phyloP scores from a whole-genome alignment of 257 asterid genomes.

The Capsicum chinense region DNA sequence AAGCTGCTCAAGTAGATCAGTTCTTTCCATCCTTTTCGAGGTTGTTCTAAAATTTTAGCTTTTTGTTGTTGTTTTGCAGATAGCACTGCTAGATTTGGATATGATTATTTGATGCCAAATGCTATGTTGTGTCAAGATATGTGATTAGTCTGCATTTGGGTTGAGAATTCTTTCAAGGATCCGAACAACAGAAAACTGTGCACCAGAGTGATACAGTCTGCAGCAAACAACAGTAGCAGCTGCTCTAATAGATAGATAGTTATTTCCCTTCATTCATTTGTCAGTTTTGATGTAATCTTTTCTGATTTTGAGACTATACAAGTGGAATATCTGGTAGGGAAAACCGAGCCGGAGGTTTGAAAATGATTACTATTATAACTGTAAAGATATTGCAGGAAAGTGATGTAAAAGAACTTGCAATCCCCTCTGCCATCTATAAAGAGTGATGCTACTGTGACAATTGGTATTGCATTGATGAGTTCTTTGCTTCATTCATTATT shows the following conservation, averaged over 20 bases:
- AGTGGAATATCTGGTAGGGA: not conserved
- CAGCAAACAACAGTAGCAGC: not conserved
- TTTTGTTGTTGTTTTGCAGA: slow-evolving; percentile 8
- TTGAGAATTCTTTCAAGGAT: not conserved
- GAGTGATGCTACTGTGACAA: not conserved
- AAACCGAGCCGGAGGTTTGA: not conserved
- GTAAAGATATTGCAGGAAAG: not conserved
- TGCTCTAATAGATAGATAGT: not conserved
- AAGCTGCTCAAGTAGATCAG: too few species aligned
- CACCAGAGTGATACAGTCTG: not conserved
- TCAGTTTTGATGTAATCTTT: not conserved
- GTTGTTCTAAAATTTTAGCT: not conserved
- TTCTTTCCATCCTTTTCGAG: not conserved
- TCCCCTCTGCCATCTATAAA: not conserved
- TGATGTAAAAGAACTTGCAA: not conserved
- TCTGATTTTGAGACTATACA: not conserved
- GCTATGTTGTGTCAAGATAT: not conserved
- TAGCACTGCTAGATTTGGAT: not conserved
- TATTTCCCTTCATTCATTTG: slow-evolving; percentile 22
- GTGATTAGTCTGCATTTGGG: slow-evolving; percentile 19
- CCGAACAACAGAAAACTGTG: not conserved
- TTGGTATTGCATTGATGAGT: not conserved
- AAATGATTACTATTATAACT: not conserved
- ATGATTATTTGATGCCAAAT: slow-evolving; percentile 10
- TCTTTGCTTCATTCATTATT: slow-evolving; percentile 9